Conservation (phyloP, 1,139 yeast species). For the Komagataea norvegica region DNA sequence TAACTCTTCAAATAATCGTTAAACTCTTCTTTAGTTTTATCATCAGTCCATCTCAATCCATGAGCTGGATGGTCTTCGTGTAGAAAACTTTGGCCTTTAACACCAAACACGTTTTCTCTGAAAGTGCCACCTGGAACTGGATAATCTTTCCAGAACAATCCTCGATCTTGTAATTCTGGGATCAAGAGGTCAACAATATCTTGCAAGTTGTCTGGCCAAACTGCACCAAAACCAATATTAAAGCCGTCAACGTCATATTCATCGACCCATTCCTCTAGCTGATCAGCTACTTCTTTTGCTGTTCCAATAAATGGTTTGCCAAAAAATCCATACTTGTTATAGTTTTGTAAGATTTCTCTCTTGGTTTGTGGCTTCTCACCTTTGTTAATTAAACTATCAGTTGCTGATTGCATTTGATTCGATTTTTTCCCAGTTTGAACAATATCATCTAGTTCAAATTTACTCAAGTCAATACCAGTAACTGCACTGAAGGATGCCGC, state of each 20-base stretch:
- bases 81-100: conserved; percentile 4
- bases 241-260: conserved; percentile 33
- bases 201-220: conserved; percentile 30
- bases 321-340: conserved; percentile 1
- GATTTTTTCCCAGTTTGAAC: conserved; percentile 9
- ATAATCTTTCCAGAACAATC: conserved; percentile 30
- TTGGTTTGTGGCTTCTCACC: conserved; percentile 2
- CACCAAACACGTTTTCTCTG: conserved; percentile 10
- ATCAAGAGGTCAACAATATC: conserved; percentile 30
- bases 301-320: conserved; percentile 26
- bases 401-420: not conserved
- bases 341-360: conserved; percentile 4
- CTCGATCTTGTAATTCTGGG: conserved; percentile 31
- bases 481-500: conserved; percentile 26
- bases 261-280: conserved; percentile 31
- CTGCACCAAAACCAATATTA: conserved; percentile 31
- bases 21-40: conserved; percentile 33
- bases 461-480: conserved; percentile 30
- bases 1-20: conserved; percentile 20
- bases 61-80: conserved; percentile 33
- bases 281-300: conserved; percentile 29
- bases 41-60: conserved; percentile 35
- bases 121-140: conserved; percentile 21
- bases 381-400: not conserved
- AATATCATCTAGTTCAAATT: conserved; percentile 25